Evolutionary conservation across 805 yeast genomes (phyloP).

Genomic region (Cyberlindnera mrakii): DNA sequence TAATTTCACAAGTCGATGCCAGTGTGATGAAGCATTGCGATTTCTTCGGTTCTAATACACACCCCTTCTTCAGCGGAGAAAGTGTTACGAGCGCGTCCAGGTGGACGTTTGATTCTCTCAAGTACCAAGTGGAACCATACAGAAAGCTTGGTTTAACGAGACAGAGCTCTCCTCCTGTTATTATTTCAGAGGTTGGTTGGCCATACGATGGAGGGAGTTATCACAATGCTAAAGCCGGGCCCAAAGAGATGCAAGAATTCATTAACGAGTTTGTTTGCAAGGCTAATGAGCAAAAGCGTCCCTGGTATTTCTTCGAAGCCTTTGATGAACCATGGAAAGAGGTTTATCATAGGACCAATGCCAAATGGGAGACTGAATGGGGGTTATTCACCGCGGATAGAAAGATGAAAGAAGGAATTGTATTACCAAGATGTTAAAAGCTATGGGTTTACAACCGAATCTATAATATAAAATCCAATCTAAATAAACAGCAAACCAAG

Average conservation of each 20-base stretch:
- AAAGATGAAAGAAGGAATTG: slow-evolving; percentile 35
- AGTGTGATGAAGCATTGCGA: slow-evolving; percentile 41
- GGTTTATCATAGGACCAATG: slow-evolving; percentile 40
- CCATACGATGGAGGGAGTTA: slow-evolving; percentile 55
- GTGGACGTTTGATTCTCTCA: slow-evolving; percentile 48
- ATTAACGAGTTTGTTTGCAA: slow-evolving; percentile 47
- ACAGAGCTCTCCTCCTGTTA: slow-evolving; percentile 25
- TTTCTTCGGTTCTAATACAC: slow-evolving; percentile 55
- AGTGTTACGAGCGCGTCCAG: slow-evolving; percentile 37
- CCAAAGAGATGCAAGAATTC: slow-evolving; percentile 38
- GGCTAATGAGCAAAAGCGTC: slow-evolving; percentile 29
- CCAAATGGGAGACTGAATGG: slow-evolving; percentile 68
- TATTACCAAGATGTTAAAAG: slow-evolving; percentile 28
- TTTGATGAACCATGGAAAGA: slow-evolving; percentile 71
- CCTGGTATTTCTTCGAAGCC: slow-evolving; percentile 63
- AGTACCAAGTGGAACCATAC: slow-evolving; percentile 37
- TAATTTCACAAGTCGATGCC: slow-evolving; percentile 40
- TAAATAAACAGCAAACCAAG: no score
- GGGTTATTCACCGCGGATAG: slow-evolving; percentile 52
- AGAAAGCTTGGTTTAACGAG: slow-evolving; percentile 20
- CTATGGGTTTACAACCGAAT: not conserved
- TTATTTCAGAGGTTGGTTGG: slow-evolving; percentile 68
- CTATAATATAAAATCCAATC: no score
- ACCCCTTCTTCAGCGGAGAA: slow-evolving; percentile 64
- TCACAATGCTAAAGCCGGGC: slow-evolving; percentile 41